Base-by-base conservation (phyloP, 2,329 filamentous ascomycete species). In the Talaromyces marneffei region DNA sequence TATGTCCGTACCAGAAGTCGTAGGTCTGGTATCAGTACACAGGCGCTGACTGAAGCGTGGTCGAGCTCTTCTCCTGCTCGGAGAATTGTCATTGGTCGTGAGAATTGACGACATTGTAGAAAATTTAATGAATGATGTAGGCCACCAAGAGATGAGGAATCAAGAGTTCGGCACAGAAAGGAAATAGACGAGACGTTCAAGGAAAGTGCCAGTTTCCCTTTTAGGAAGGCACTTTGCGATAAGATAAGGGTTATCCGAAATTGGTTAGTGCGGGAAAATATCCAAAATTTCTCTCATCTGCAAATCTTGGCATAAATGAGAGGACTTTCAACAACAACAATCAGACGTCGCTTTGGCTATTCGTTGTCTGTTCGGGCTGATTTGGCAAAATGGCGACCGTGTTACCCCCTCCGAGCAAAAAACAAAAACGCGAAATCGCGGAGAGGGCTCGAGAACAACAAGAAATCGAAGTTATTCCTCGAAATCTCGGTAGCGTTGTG, bases 391-490 rank as follows among this genome's bases (percentile, higher is more conserved):
- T 96, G 91, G 85, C 91, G 67, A 96, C 91, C 4, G 78, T 92
- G 53, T 74, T 88, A 5, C 91, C 91, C n/a, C 91, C 90, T 52
- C 90, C 91, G 4, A 92, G 88, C 57, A 97, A 97, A 77, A 86
- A 92, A 64, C 92, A 96, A 72, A 89, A 87, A 75, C 85, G 88
- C 55, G 90, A 90, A 67, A 83, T 83, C 23, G 82, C 88, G 42
- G 90, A 91, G 67, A 86, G 85, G 69, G 84, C 89, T 7, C 83
- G 86, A 66, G 79, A 85, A 52, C 91, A 96, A 71, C 88, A 94
- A 71, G 87, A 92, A 78, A 83, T 93, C 57, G 80, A 86, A 56
- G 74, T 75, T 23, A 83, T 89, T 55, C 84, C 88, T 0, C 84
- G 86, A 35, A 83, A 89, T 66, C 79, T 86, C 54, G 92, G 91